Base-by-base conservation (phyloP, 2,329 filamentous ascomycete species). In the Catunica adiposa region DNA sequence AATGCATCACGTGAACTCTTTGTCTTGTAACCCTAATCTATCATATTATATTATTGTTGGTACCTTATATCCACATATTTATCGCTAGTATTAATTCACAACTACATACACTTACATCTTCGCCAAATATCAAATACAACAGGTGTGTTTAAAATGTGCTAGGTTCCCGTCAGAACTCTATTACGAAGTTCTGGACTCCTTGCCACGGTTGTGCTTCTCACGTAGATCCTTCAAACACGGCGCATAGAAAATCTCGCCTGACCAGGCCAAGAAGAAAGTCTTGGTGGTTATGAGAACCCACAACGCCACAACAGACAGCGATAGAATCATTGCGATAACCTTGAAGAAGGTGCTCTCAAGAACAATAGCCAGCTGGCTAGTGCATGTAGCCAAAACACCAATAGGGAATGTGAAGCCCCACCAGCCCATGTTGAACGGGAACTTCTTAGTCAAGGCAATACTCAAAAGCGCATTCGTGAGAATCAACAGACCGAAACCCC, bases 351-450 rank as follows among this genome's bases (percentile, higher is more conserved):
- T 59, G 55, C 70, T 73, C 55, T 68, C 64, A 11, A 74, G 64
- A 52, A 73, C 69, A 56, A 62, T 53, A 2, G 68, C 72, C 54
- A 75, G 55, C 53, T 65, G 59, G 17, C 65, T 64, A 0, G 71
- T 70, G 56, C 69, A 72, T 1, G 67, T 69, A 1, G 70, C 69
- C 60, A 71, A 64, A 23, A 72, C 70, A n/a, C 71, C 71, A 4
- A 73, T 64, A 0, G 70, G 70, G 59, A 73, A 73, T 1, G 71
- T 73, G 54, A 73, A 71, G 1, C 69, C 70, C 71, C 71, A 73
- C 68, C 70, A 73, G 42, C 70, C 70, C 65, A 72, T 70, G 58
- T 71, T 73, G 63, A 73, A 73, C 9, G 70, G 70, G 20, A 72
- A 66, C 56, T 62, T 64, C 53, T 66, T 66, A 54, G 67, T 70